phyloP scores from a whole-genome alignment of 2,329 filamentous ascomycete species.

The Fusarium devonianum region DNA sequence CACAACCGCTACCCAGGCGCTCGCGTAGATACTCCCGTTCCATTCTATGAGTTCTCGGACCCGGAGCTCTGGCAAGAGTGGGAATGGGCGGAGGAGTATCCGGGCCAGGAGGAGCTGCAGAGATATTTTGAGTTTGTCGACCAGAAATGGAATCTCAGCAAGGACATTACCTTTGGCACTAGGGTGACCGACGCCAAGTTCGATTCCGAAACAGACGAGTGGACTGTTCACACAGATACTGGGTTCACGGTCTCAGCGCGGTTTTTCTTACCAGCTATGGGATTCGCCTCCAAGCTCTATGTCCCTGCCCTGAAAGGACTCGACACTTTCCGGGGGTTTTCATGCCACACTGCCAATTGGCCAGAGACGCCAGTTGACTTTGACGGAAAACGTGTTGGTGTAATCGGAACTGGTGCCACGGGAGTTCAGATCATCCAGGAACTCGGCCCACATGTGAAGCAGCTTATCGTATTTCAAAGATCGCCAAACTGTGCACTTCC shows the following conservation, averaged over 20 bases:
- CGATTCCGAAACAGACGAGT: slow-evolving; percentile 34
- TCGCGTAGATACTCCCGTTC: slow-evolving; percentile 46
- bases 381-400: slow-evolving; percentile 21
- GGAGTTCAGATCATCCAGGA: slow-evolving; percentile 34
- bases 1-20: slow-evolving; percentile 51
- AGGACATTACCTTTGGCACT: slow-evolving; percentile 51
- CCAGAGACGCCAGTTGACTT: slow-evolving; percentile 12
- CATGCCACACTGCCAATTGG: slow-evolving; percentile 30
- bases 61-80: slow-evolving; percentile 49
- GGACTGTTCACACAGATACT: slow-evolving; percentile 18
- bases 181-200: slow-evolving; percentile 50
- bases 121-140: slow-evolving; percentile 54
- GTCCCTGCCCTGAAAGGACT: slow-evolving; percentile 20
- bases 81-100: slow-evolving; percentile 48
- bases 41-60: slow-evolving; percentile 29
- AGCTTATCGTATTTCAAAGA: slow-evolving; percentile 31
- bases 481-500: slow-evolving; percentile 31
- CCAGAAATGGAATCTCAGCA: slow-evolving; percentile 50
- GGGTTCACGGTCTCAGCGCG: slow-evolving; percentile 4
- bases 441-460: slow-evolving; percentile 18
- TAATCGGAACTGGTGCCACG: slow-evolving; percentile 26
- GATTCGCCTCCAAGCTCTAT: slow-evolving; percentile 23
- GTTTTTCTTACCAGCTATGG: slow-evolving; percentile 30
- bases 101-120: slow-evolving; percentile 48
- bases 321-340: slow-evolving; percentile 15